Conservation (phyloP, 2,329 filamentous ascomycete species). For the Acrocalymma vagum region DNA sequence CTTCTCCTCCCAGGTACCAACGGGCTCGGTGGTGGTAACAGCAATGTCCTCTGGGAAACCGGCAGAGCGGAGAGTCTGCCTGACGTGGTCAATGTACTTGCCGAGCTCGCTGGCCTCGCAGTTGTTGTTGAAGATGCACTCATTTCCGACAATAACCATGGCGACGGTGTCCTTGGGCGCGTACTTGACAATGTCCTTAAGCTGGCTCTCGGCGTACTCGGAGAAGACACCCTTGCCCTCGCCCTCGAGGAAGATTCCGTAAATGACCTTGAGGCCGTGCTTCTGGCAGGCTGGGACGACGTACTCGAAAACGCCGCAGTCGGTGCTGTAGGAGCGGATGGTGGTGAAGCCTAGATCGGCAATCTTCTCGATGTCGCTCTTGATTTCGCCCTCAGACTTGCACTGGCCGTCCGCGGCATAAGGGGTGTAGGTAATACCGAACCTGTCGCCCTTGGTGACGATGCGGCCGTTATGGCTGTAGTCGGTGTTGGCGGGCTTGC, state of each 20-base stretch:
- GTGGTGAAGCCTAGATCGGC: constrained; percentile 65
- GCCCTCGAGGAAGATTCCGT: constrained; percentile 85
- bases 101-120: constrained; percentile 71
- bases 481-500: constrained; percentile 20
- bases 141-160: constrained; percentile 89
- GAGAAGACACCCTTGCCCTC: constrained; percentile 52
- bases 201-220: constrained; percentile 73
- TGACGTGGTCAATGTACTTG: constrained; percentile 73
- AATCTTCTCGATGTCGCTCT: constrained; percentile 53
- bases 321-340: constrained; percentile 86
- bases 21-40: constrained; percentile 85
- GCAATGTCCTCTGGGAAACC: constrained; percentile 73
- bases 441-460: constrained; percentile 54
- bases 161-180: constrained; percentile 79
- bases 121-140: constrained; percentile 81
- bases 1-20: constrained; percentile 76
- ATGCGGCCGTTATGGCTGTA: constrained; percentile 37
- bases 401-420: constrained; percentile 53
- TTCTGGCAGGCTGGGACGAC: constrained; percentile 74
- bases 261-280: constrained; percentile 78
- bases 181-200: constrained; percentile 72
- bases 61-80: constrained; percentile 66
- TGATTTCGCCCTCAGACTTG: constrained; percentile 51
- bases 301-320: constrained; percentile 82
- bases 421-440: constrained; percentile 60